Base-by-base conservation (phyloP, 2,329 filamentous ascomycete genomes). In the Botrytis cinerea region DNA sequence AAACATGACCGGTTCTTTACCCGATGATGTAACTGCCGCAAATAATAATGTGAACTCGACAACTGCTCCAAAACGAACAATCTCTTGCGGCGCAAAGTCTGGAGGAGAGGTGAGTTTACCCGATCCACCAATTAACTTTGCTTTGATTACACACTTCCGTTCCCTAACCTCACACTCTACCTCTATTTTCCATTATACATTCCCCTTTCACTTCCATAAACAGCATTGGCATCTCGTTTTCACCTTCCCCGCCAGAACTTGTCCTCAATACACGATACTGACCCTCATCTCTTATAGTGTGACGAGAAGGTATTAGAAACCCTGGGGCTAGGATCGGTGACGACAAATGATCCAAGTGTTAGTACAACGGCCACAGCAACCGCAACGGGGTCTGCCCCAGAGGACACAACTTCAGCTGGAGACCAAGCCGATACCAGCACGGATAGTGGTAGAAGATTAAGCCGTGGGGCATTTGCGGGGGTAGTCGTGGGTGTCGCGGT, bases 11-110 rank as follows among this genome's bases (percentile, higher is more conserved):
- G 69, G 69, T 22, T 45, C 54, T 61, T 51, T 71, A 6, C 43
- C 57, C 28, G 69, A 63, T 20, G 32, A 71, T 46, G 59, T 71
- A 28, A 14, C 16, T 28, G 59, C 57, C 12, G 69, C 69, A 40
- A 71, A 71, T 28, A 22, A 62, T 14, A 62, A 71, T 28, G 43
- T 71, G 28, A 51, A n/a, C 57, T 62, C 54, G 25, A 48, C 45
- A 25, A 40, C 32, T 22, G 69, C 54, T 35, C 69, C 69, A 38
- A 22, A 62, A 14, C 45, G 59, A 32, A 45, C 35, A 7, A 63
- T 71, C 20, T 71, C 69, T 40, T 71, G 69, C 28, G 68, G 68
- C 22, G 68, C 68, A 45, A 61, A 70, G 25, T 40, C 38, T 12
- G 69, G 69, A 22, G 43, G 59, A 48, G 45, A 18, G 51, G 51